These are phyloP conservation scores for Dalbergia oliveri DNA, from an alignment of 306 rosid genomes.

Conservation along the genomic window DNA sequence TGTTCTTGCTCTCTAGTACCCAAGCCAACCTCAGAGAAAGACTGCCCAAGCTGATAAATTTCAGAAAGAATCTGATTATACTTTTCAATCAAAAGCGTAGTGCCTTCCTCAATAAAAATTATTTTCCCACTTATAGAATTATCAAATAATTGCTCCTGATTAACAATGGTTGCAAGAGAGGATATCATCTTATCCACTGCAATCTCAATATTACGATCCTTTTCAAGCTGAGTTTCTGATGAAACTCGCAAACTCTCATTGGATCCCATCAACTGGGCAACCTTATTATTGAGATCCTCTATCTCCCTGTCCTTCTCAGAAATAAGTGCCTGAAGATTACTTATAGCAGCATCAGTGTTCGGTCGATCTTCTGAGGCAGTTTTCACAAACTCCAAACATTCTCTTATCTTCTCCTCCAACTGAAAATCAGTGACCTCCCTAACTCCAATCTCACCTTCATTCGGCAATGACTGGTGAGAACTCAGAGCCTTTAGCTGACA, in stretches of 20 bases:
- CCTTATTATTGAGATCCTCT: conserved; percentile 69
- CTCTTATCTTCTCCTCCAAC: conserved; percentile 60
- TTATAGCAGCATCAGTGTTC: conserved; percentile 50
- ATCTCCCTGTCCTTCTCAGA: conserved; percentile 73
- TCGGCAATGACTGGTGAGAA: conserved; percentile 38
- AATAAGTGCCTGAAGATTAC: conserved; percentile 57
- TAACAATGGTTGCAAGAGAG: conserved; percentile 63
- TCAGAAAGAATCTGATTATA: conserved; percentile 69
- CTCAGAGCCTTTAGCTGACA: conserved; percentile 65
- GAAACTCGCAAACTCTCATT: conserved; percentile 55
- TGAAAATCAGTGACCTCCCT: conserved; percentile 47
- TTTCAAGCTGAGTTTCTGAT: conserved; percentile 52
- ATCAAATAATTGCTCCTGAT: conserved; percentile 61
- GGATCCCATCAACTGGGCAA: conserved; percentile 56
- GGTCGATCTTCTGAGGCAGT: conserved; percentile 59
- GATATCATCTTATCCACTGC: conserved; percentile 62
- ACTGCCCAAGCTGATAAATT: conserved; percentile 67
- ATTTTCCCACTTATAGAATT: conserved; percentile 64
- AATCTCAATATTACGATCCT: conserved; percentile 55
- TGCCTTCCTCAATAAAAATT: conserved; percentile 64
- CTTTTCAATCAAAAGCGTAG: conserved; percentile 59
- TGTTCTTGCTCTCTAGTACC: conserved; percentile 55
- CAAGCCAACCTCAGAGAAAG: conserved; percentile 60
- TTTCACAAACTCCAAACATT: conserved; percentile 63
- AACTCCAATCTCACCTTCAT: conserved; percentile 43